Conservation (phyloP, 2,329 filamentous ascomycete genomes). For the Thielaviopsis punctulata region DNA sequence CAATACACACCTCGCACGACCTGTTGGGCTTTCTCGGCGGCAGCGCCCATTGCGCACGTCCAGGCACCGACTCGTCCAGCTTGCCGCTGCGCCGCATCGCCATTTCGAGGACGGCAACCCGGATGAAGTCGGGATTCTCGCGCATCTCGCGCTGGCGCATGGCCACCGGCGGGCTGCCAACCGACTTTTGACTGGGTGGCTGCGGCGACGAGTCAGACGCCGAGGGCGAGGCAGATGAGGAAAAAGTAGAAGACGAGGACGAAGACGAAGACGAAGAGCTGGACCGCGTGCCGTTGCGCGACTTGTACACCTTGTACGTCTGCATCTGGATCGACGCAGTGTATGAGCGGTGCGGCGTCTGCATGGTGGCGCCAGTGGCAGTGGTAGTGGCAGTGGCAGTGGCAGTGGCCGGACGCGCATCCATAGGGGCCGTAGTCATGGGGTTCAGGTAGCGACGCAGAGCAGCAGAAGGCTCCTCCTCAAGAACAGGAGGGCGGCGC, state of each 20-base stretch:
- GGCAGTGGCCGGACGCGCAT: slow-evolving; percentile 9
- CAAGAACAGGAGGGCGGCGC: slow-evolving; percentile 42
- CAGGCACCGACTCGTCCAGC: slow-evolving; percentile 47
- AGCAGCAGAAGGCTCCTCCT: slow-evolving; percentile 48
- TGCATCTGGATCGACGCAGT: slow-evolving; percentile 57
- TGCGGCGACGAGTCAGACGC: too few relatives aligned
- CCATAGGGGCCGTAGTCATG: slow-evolving; percentile 18
- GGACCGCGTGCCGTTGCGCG: slow-evolving; percentile 21
- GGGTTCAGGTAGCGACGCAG: slow-evolving; percentile 53
- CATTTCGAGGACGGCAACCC: slow-evolving; percentile 56
- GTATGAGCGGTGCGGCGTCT: slow-evolving; percentile 24
- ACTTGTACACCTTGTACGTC: slow-evolving; percentile 45
- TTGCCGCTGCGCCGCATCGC: slow-evolving; percentile 51
- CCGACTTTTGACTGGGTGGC: slow-evolving; percentile 18
- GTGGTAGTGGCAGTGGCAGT: slow-evolving; percentile 15
- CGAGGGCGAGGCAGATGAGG: slow-evolving; percentile 13
- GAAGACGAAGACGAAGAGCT: slow-evolving; percentile 18
- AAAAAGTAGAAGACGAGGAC: slow-evolving; percentile 17
- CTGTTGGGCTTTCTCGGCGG: slow-evolving; percentile 42
- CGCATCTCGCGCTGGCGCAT: slow-evolving; percentile 49
- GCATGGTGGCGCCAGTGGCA: slow-evolving; percentile 15
- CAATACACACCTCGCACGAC: slow-evolving; percentile 37
- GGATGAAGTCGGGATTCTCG: slow-evolving; percentile 54
- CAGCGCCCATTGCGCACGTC: slow-evolving; percentile 49
- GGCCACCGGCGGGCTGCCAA: slow-evolving; percentile 26